phyloP scores from a whole-genome alignment of 1,284 basidiomycete genomes.

The Ustilago nuda region DNA sequence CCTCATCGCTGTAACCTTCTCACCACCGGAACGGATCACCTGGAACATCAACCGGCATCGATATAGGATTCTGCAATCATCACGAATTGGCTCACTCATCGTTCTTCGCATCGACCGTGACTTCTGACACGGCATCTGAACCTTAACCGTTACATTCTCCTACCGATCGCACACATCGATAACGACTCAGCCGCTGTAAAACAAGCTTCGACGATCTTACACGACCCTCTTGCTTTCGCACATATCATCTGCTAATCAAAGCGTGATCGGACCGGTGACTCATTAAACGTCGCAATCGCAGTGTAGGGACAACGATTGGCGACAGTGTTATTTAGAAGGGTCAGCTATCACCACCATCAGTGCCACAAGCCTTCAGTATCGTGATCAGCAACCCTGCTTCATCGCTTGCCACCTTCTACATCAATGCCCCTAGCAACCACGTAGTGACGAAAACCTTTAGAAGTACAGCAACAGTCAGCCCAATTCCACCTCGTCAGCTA shows the following conservation, averaged over 20 bases:
- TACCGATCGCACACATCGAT: background rate
- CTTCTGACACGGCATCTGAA: constrained; percentile 1
- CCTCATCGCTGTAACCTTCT: no score
- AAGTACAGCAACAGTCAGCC: background rate
- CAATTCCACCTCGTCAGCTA: background rate
- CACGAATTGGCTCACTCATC: background rate
- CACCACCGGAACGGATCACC: constrained; percentile 2
- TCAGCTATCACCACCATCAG: background rate
- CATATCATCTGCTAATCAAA: background rate
- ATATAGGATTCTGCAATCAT: background rate
- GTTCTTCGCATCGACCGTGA: background rate
- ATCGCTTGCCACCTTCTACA: background rate
- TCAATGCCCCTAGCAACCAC: background rate
- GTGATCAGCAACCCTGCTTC: background rate
- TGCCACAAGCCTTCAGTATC: background rate
- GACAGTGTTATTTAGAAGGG: background rate
- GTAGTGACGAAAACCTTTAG: background rate
- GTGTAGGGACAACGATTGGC: background rate
- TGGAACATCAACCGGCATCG: constrained; percentile 8
- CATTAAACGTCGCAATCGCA: background rate
- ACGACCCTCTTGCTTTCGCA: background rate
- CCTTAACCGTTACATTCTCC: background rate
- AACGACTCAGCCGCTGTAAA: background rate
- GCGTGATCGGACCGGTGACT: background rate
- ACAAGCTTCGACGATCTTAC: background rate